A percentile compares a stretch with the other conserved stretches of the same genome.
These are phyloP conservation scores for Asterella californica DNA, from an alignment of 225 moss, liverwort and hornwort genomes.

Conservation along the genomic window DNA sequence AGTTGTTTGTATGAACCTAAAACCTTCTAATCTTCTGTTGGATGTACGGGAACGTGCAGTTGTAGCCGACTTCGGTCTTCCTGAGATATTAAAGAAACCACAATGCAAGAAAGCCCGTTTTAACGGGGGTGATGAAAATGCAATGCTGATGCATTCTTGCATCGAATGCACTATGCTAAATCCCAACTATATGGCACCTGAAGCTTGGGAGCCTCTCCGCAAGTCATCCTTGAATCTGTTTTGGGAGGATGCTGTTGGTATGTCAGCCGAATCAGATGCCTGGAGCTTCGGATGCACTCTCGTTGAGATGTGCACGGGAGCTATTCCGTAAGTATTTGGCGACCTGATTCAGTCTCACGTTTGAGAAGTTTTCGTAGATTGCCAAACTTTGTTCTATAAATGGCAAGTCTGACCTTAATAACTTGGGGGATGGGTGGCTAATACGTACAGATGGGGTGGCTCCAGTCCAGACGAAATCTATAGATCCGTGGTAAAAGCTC, in stretches of 20 bases:
- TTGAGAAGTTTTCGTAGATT: neutral
- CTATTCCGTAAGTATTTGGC: constrained; percentile 42
- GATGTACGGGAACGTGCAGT: constrained; percentile 47
- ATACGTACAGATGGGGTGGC: constrained; percentile 44
- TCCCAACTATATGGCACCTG: constrained; percentile 51
- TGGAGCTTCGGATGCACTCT: constrained; percentile 57
- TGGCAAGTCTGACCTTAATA: constrained; percentile 2
- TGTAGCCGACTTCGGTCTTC: constrained; percentile 49
- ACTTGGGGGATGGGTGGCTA: too few relatives aligned
- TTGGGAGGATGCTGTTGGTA: constrained; percentile 51
- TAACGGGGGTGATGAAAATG: constrained; percentile 33
- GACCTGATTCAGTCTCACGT: neutral
- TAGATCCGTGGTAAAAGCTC: constrained; percentile 43
- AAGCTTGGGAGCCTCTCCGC: constrained; percentile 53
- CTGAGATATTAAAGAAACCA: constrained; percentile 51
- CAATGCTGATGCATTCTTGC: constrained; percentile 38
- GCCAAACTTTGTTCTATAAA: neutral
- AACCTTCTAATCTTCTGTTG: constrained; percentile 46
- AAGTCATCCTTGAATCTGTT: constrained; percentile 50
- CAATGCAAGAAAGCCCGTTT: constrained; percentile 45
- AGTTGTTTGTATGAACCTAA: constrained; percentile 53
- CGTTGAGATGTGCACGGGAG: constrained; percentile 56
- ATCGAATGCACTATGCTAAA: constrained; percentile 52
- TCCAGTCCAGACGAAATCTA: constrained; percentile 49
- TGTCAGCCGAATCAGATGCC: constrained; percentile 51